Base-by-base conservation (phyloP, 2,329 filamentous ascomycete genomes). In the Pleurostoma richardsiae region DNA sequence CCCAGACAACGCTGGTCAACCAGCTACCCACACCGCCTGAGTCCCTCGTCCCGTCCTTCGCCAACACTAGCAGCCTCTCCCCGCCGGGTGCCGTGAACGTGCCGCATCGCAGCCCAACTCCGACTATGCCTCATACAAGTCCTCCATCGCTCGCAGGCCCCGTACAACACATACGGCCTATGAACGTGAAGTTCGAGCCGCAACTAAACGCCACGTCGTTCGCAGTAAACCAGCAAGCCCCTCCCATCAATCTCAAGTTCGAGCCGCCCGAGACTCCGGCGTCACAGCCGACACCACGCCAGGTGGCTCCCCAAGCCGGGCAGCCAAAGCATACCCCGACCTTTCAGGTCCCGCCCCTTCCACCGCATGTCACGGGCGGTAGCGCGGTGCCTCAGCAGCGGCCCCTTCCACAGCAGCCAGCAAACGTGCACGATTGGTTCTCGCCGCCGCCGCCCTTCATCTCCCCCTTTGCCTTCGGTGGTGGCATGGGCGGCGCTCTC, bases 391-490 rank as follows among this genome's bases (percentile, higher is more conserved):
- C 57, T 19, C 67, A 65, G 27, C 72, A 70, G 48, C 68, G 73
- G 39, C 72, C 71, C 4, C 58, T 76, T 2, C 67, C 76, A 27
- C 66, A 65, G 3, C 66, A 64, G 3, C 52, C 67, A 3, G 64
- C 67, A 1, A 65, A 64, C 5, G 59, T 69, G 4, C 66, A 67
- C 5, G 66, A 71, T 49, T 82, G 78, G 78, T 80, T 77, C 61
- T 71, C 68, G 8, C 73, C 74, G 0, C 73, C 74, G 6, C 65
- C 74, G 1, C 74, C 73, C 0, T 75, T 80, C 52, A 73, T 80
- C 43, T 73, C 76, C 3, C 76, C 77, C 0, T 79, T 78, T 47
- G 61, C 69, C 5, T 77, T 77, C 47, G 42, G 41, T 28, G 66
- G 66, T 33, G 65, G 64, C 19, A 66, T 69, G 55, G 65, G 63